Conservation (phyloP, 2,329 filamentous ascomycete genomes). For the Aspergillus sp. region DNA sequence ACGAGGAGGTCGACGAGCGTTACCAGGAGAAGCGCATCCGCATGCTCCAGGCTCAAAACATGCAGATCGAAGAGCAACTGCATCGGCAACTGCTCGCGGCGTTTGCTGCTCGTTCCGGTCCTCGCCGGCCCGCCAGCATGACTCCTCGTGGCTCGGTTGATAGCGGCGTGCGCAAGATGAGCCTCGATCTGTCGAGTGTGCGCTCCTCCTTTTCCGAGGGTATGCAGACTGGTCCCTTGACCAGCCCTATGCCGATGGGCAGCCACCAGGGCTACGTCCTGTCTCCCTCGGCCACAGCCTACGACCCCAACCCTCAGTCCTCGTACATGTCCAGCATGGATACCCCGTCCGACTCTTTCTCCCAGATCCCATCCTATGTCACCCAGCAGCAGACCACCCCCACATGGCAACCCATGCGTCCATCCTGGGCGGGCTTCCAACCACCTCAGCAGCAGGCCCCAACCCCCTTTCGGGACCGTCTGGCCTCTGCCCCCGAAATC, state of each 20-base stretch:
- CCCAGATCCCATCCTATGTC: slow-evolving; percentile 25
- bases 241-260: slow-evolving; percentile 19
- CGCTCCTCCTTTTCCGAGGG: slow-evolving; percentile 22
- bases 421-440: slow-evolving; percentile 20
- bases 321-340: slow-evolving; percentile 19
- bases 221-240: slow-evolving; percentile 16
- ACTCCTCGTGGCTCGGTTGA: slow-evolving; percentile 22
- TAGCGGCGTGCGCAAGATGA: slow-evolving; percentile 28
- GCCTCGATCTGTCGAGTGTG: slow-evolving; percentile 27
- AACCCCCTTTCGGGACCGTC: slow-evolving; percentile 24
- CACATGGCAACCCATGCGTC: slow-evolving; percentile 12
- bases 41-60: slow-evolving; percentile 34
- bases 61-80: slow-evolving; percentile 33
- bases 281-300: slow-evolving; percentile 18
- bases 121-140: slow-evolving; percentile 22
- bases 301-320: slow-evolving; percentile 14
- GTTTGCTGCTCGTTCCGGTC: slow-evolving; percentile 21
- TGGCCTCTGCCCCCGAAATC: slow-evolving; percentile 30
- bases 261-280: slow-evolving; percentile 15
- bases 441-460: slow-evolving; percentile 19
- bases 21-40: slow-evolving; percentile 36
- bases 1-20: slow-evolving; percentile 89
- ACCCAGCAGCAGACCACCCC: slow-evolving; percentile 10
- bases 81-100: slow-evolving; percentile 31
- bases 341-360: slow-evolving; percentile 17